Evolutionary conservation across 768 basidiomycete species (phyloP), one percentile per base, ranked within the genome.

Genomic region (Rhodosporidiobolus sp.): DNA sequence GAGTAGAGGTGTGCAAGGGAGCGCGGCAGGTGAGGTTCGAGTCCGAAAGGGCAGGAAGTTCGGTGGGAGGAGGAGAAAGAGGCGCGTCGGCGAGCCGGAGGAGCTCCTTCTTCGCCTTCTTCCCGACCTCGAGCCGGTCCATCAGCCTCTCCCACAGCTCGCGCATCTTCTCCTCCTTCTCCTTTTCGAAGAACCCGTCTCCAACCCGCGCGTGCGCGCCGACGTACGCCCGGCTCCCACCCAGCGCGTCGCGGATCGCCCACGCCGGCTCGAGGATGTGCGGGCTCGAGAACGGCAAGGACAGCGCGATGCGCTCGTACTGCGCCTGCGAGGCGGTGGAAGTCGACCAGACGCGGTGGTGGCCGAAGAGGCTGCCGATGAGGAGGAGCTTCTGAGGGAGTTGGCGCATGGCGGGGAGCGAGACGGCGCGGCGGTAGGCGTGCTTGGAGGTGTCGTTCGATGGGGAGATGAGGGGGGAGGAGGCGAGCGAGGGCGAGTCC

Each of bases 341-440:
- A 20, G 3, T 11, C 12, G 60, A 50, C 10, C 30, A 34, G 5
- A 91, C 81, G 19, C 91, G 86, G 1, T 87, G 87, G 4, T 89
- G 86, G 7, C 89, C 90, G 80, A 91, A 91, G 4, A 91, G 83
- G 0, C 87, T 87, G 24, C 90, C 90, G 16, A 91, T 77, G 65
- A 88, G 86, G 30, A 92, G 76, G 38, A 91, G 83, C 9, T 84
- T 85, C 59, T 86, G 81, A 6, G 79, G 78, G 43, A 82, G 77
- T 26, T 75, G 43, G 7, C 81, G 80, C 28, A 89, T 49, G 19
- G 26, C 22, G 22, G 59, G 48, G 38, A 62, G 38, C 20, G 65
- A 63, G 49, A 75, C 61, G 38, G n/a, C 30, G 20, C 69, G 64
- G 14, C 22, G 26, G 52, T 49, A 72, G 59, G 48, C 58, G n/a